These are phyloP conservation scores for Cryptosporidium canis DNA, from an alignment of 169 alveolate genomes.

Conservation along the genomic window DNA sequence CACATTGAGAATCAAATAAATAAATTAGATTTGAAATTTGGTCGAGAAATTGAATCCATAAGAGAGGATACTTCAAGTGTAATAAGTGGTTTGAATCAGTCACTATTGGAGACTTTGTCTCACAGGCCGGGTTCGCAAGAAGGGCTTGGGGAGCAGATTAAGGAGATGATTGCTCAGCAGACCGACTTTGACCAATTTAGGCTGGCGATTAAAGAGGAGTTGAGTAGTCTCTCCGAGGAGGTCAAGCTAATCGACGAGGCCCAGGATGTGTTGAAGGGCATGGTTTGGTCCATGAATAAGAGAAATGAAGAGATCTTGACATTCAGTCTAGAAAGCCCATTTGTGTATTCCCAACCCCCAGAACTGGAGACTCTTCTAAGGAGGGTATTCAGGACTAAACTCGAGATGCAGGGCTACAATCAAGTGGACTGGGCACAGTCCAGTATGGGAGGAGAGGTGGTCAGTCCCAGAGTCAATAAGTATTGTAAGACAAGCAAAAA, in stretches of 20 bases:
- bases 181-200: slow-evolving; percentile 1
- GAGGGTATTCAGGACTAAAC: background rate
- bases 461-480: slow-evolving; percentile 19
- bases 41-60: background rate
- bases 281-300: slow-evolving; percentile 49
- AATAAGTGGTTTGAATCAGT: background rate
- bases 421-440: slow-evolving; percentile 64
- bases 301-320: background rate
- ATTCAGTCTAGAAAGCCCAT: background rate
- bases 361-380: background rate
- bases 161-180: background rate
- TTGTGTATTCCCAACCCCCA: background rate
- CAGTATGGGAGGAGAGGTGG: slow-evolving; percentile 53
- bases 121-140: background rate
- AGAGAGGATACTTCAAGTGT: background rate
- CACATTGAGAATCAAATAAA: background rate
- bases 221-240: slow-evolving; percentile 11
- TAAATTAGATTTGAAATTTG: background rate
- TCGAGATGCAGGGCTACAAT: slow-evolving; percentile 17
- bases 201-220: background rate
- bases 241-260: slow-evolving; percentile 37
- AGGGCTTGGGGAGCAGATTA: background rate
- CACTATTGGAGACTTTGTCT: background rate
- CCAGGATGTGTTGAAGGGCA: slow-evolving; percentile 21
- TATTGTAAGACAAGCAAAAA: background rate